Evolutionary conservation across 257 asterid species (phyloP), one percentile per base, ranked within the genome.

Genomic region (Thymus mandschuricus): DNA sequence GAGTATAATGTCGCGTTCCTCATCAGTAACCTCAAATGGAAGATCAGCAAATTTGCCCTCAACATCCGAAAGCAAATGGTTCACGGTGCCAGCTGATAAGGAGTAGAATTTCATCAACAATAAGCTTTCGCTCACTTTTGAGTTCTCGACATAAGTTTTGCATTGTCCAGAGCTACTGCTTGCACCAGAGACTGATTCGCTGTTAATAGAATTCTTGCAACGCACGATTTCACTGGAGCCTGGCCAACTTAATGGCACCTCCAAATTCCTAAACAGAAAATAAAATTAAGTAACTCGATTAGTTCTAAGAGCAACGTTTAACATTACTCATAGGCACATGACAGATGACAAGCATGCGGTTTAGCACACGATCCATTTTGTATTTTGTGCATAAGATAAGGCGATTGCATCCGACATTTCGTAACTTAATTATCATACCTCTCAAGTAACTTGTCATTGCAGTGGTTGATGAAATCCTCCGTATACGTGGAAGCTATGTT

Each of bases 21-120:
- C 89, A 29, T 88, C 85, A 10, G 89, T 88, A 38, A 90, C 92
- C 75, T 90, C 92, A 75, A 90, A 90, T 0, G 96, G 95, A 8
- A 86, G 78, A 67, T 83, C 89, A 12, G 80, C 8, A 68, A 79
- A 88, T 67, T 68, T 52, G 21, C 88, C 92, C 7, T 72, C 81
- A 0, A 0, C 52, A 56, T 83, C 88, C 10, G 85, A 78, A 33
- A 88, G 91, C 69, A 90, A 78, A 81, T 84, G 86, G 9, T 82
- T 86, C 56, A 81, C 84, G 34, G 81, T 38, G 12, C 85, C 85
- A 54, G 77, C 30, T 48, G 92, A 86, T 64, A 88, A 66, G 3
- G 89, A 72, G 81, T 88, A 90, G 70, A 88, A 88, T 67, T 90
- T 88, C 95, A 86, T 79, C 40, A 90, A 68, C 44, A 85, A 11